Base-by-base conservation (phyloP, 768 basidiomycete genomes). In the Rhodocollybia butyracea region DNA sequence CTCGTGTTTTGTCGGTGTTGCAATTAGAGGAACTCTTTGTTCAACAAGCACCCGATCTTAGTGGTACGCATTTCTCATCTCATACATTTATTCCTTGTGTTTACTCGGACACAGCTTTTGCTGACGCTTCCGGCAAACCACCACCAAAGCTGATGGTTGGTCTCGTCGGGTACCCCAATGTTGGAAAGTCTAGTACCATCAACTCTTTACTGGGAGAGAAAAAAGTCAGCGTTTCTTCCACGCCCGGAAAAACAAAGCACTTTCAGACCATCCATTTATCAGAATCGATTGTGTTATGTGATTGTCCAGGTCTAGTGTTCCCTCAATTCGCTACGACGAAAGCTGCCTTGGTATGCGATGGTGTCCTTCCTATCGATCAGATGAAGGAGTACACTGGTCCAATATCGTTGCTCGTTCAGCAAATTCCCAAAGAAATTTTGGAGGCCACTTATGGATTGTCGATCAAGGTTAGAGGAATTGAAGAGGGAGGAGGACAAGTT, bases 181-280 rank as follows among this genome's bases (percentile, higher is more conserved):
- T 98, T 22, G 97, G 97, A 15, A 99, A 99, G 72, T 98, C 96
- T 0, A 95, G 93, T 58, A 94, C 97, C 5, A 95, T 99, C 64
- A 99, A 99, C 68, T 90, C 96, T 5, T 79, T 99, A 6, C 78
- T 99, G 5, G 97, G 96, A 34, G 89, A 94, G 68, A 96, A 97
- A 76, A 94, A 91, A 79, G 97, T 99, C 59, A 97, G 94, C 66
- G 97, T 99, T 26, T 98, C 96, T 3, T 86, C 96, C 0, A 99
- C 97, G 0, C 97, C 97, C 0, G 97, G 97, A 59, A 91, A 98
- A 74, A 99, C 97, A 13, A 99, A 99, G 67, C 96, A 99, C 71
- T 98, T 98, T 73, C 97, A 99, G 70, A 98, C 97, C 0, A 94
- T 98, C 62, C 85, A 93, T 64, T 80, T 99, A n/a, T 94, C 94